A percentile compares a stretch with the other conserved stretches of the same genome.
Evolutionary conservation across 208 protist species (phyloP).

Genomic region (Hexamita inflata): DNA sequence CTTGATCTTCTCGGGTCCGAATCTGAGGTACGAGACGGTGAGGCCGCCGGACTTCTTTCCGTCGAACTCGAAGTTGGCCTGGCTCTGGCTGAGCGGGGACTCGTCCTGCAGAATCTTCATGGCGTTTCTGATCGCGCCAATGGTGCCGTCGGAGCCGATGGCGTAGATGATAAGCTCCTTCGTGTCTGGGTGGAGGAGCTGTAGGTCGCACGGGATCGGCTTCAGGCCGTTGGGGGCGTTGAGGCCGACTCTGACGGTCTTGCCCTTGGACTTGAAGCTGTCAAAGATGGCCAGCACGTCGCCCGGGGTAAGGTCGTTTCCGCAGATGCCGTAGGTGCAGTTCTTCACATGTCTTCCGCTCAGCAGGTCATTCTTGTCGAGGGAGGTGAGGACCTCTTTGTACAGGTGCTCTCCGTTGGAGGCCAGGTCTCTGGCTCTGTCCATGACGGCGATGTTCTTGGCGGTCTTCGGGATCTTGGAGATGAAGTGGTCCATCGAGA

Average conservation of each 20-base stretch:
- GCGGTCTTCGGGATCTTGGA: slow-evolving; percentile 45
- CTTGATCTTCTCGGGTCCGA: slow-evolving; percentile 42
- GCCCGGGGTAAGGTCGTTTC: slow-evolving; percentile 54
- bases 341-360: slow-evolving; percentile 17
- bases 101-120: slow-evolving; percentile 55
- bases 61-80: slow-evolving; percentile 59
- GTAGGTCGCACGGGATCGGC: background rate
- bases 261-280: slow-evolving; percentile 45
- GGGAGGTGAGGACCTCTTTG: slow-evolving; percentile 49
- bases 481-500: slow-evolving; percentile 43
- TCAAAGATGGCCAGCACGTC: slow-evolving; percentile 47
- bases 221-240: slow-evolving; percentile 43
- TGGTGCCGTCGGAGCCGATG: slow-evolving; percentile 56
- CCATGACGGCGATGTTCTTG: slow-evolving; percentile 51
- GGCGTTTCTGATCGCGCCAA: slow-evolving; percentile 55
- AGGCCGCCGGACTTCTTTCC: slow-evolving; percentile 54
- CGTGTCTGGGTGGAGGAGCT: background rate
- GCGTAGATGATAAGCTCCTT: slow-evolving; percentile 47
- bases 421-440: slow-evolving; percentile 51
- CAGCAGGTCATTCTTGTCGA: background rate
- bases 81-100: slow-evolving; percentile 35
- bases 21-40: slow-evolving; percentile 56
- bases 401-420: slow-evolving; percentile 53
- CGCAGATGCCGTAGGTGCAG: slow-evolving; percentile 50
- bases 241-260: slow-evolving; percentile 52